Conservation (phyloP, 2,329 filamentous ascomycete genomes). For the Cryphonectria carpinicola region DNA sequence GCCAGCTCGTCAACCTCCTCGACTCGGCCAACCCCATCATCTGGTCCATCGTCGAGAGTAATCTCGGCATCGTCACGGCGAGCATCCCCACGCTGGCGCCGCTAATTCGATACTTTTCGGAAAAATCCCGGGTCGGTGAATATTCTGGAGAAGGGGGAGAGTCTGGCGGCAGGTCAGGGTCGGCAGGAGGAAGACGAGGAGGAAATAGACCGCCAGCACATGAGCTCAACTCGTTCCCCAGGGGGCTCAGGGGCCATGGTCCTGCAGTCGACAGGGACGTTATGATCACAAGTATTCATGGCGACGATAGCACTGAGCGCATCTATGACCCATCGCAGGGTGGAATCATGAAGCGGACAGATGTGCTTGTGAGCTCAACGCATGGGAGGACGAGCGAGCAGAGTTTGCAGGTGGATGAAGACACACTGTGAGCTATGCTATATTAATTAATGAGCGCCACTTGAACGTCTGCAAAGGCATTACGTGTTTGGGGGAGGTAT, state of each 20-base stretch:
- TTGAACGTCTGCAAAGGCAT: too few species aligned
- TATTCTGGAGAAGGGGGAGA: not conserved
- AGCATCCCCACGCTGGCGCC: constrained; percentile 18
- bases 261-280: not conserved
- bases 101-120: constrained; percentile 8
- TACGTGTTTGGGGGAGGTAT: too few species aligned
- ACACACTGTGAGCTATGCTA: not conserved
- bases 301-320: constrained; percentile 3
- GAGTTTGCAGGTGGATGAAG: not conserved
- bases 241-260: not conserved
- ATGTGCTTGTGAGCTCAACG: constrained; percentile 6
- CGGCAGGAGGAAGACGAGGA: not conserved
- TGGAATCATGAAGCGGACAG: constrained; percentile 8
- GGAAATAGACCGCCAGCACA: not conserved
- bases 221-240: not conserved
- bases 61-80: constrained; percentile 23
- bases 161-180: not conserved
- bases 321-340: constrained; percentile 5
- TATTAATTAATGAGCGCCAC: not conserved
- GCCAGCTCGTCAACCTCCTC: constrained; percentile 47
- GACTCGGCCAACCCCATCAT: constrained; percentile 45
- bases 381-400: not conserved
- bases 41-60: constrained; percentile 24
- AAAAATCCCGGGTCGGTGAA: not conserved
- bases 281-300: not conserved